Evolutionary conservation across 495 filamentous ascomycete species (phyloP), one percentile per base, ranked within the genome.

Genomic region (Lasiosphaeria miniovina): DNA sequence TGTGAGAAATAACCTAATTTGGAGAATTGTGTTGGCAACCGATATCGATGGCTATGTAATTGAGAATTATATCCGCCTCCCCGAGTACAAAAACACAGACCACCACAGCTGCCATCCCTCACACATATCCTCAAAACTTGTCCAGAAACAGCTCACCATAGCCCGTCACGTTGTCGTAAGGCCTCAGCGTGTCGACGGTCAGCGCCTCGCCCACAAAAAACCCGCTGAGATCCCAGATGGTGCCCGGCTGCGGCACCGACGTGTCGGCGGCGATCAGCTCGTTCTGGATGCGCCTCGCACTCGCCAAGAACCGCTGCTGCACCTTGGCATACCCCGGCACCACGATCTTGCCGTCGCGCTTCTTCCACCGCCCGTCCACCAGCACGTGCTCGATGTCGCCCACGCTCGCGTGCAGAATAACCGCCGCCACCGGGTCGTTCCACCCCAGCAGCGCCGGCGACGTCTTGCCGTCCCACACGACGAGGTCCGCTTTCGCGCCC

Each of bases 341-440:
- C 2, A 61, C 61, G 8, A 78, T 52, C 61, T 71, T 74, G 11
- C 70, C 64, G 35, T 75, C 71, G 31, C 72, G 60, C 60, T 80
- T 80, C 52, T 57, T 49, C 36, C 77, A 76, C 61, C 68, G 57
- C 24, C 80, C 80, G 62, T 78, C 76, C 3, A 82, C 76, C 32
- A 82, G 58, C 8, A 83, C 80, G 40, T 74, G 66, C 41, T 75
- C 65, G 33, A 84, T 65, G 59, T 84, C 79, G 1, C 74, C 78
- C 12, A 78, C 71, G 36, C 70, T 77, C 1, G 76, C 71, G 55
- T 83, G 80, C 52, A 84, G 60, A 4, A 84, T 71, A 8, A 84
- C 68, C 2, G 81, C 81, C 12, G 80, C 78, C 32, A 84, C 75
- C 3, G 80, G 77, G 57, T 84, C 80, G 32, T 53, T 63, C 74